Percentiles rank a stretch among this genome's conserved stretches.
Evolutionary conservation across 805 yeast species (phyloP).

Genomic region (Peterozyma toletana): DNA sequence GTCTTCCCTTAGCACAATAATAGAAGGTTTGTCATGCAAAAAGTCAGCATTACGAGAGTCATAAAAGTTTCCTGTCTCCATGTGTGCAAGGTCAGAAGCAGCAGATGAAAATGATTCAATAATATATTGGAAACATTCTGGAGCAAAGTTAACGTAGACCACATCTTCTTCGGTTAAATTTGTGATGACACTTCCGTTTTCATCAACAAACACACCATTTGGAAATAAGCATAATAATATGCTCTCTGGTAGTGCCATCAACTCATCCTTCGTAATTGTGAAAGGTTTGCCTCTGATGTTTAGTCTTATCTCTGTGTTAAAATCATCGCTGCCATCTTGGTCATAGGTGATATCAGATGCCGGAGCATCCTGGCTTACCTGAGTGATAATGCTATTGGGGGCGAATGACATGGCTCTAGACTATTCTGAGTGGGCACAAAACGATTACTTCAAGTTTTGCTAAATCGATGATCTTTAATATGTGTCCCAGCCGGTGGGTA

Average conservation of each 20-base stretch:
- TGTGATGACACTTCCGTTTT: conserved; percentile 67
- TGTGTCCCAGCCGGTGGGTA: too few relatives aligned
- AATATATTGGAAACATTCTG: conserved; percentile 80
- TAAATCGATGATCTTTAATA: too few relatives aligned
- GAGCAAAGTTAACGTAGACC: conserved; percentile 80
- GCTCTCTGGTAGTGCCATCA: conserved; percentile 89
- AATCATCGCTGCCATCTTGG: conserved; percentile 33
- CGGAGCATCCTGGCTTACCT: conserved; percentile 44
- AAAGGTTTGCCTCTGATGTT: conserved; percentile 71
- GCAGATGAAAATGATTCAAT: conserved; percentile 66
- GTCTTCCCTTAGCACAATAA: conserved; percentile 89
- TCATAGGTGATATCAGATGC: conserved; percentile 8
- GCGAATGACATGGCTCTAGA: conserved; percentile 4
- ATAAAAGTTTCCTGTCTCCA: conserved; percentile 17
- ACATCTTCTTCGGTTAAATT: conserved; percentile 74
- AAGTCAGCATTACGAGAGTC: conserved; percentile 45
- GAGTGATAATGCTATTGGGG: conserved; percentile 53
- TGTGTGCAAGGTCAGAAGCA: conserved; percentile 46
- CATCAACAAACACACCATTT: conserved; percentile 80
- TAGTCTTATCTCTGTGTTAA: conserved; percentile 64
- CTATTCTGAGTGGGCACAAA: not conserved
- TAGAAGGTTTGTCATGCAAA: conserved; percentile 75
- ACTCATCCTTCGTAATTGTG: conserved; percentile 77
- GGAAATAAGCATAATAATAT: conserved; percentile 82
- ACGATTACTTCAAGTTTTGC: conserved; percentile 4